Evolutionary conservation across 2,329 filamentous ascomycete genomes (phyloP).

Genomic region (Juglanconis sp.): DNA sequence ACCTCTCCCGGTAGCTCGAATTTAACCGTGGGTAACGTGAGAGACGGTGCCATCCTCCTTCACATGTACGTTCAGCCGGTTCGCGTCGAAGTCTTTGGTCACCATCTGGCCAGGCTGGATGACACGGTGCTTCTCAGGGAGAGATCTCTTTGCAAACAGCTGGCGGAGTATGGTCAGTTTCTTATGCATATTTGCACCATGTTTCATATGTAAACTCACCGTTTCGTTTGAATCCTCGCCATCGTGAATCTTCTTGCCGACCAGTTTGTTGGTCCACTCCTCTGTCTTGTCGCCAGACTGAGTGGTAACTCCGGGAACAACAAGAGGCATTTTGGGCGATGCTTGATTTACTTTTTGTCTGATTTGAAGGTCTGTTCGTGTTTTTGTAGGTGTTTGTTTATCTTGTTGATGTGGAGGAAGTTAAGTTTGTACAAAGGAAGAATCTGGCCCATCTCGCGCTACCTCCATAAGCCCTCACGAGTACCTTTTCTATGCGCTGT

Average conservation of each 20-base stretch:
- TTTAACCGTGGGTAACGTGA: constrained; percentile 54
- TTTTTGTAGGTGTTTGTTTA: background rate
- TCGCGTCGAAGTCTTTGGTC: constrained; percentile 53
- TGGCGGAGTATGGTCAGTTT: constrained; percentile 26
- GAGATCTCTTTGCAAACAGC: constrained; percentile 59
- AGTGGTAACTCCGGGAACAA: constrained; percentile 56
- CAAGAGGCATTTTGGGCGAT: constrained; percentile 58
- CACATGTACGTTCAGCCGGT: constrained; percentile 58
- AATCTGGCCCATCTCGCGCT: background rate
- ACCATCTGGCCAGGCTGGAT: constrained; percentile 56
- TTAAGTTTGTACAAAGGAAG: background rate
- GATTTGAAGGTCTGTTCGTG: background rate
- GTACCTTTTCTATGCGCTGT: background rate
- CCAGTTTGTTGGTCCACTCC: constrained; percentile 60
- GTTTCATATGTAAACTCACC: constrained; percentile 35
- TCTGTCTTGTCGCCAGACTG: constrained; percentile 45
- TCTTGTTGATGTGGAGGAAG: background rate
- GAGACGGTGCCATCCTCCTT: constrained; percentile 59
- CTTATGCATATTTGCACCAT: background rate
- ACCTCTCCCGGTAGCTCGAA: background rate
- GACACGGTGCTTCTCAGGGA: constrained; percentile 54
- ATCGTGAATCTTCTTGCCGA: constrained; percentile 61
- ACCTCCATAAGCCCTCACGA: background rate
- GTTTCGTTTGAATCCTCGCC: constrained; percentile 44
- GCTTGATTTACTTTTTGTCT: background rate